Base-by-base conservation (phyloP, 257 asterid species). In the Capsicum chinense region DNA sequence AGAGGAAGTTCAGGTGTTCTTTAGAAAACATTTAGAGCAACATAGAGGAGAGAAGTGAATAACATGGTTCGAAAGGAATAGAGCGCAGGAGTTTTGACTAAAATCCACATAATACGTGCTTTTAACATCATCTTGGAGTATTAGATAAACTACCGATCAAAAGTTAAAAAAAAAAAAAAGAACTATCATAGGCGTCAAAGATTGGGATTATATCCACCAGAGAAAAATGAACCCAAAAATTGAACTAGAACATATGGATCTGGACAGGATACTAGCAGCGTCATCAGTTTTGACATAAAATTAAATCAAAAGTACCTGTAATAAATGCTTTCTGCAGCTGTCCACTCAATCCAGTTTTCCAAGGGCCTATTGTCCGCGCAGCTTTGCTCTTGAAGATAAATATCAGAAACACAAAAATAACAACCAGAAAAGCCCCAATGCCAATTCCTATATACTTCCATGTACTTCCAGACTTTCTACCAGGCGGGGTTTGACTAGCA, bases 341-440 rank as follows among this genome's bases (percentile, higher is more conserved):
- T 71, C 97, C 97, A 87, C 99, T 97, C 90, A 97, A 87, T 83
- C 97, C 99, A 58, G 93, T 92, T 88, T 89, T 97, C 99, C 99
- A 97, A 62, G 99, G 97, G 56, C 92, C 83, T 7, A 97, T 93
- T 6, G 89, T 88, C 84, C 79, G 88, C 15, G 89, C 95, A 11
- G 95, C 93, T 89, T 90, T 87, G 86, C 95, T 92, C 91, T 90
- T 88, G 84, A 90, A 87, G 81, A 89, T 54, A 79, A 89, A 17
- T 50, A 94, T 54, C 81, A 92, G 19, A 44, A 86, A 86, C 19
- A 71, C 80, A 42, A 83, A 85, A 86, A 87, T 47, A 56, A 86
- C 67, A 79, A 93, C 67, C 83, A 90, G 62, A 87, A 95, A 83
- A 69, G 76, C 70, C 12, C 88, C 87, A 62, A 85, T 79, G 9